Base-by-base conservation (phyloP, 768 basidiomycete species). In the Lactifluus echinatus region DNA sequence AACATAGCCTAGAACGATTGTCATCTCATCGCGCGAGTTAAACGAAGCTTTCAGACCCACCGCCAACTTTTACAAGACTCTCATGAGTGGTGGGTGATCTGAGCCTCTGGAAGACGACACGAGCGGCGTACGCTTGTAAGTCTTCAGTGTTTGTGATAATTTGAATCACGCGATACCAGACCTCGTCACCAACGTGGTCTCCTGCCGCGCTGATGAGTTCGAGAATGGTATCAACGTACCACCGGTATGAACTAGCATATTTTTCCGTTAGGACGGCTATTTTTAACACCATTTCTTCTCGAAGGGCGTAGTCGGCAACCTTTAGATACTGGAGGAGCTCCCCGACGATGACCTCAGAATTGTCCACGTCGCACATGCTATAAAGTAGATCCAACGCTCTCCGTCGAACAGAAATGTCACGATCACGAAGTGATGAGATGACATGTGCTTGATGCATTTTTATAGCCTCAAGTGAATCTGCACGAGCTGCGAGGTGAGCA, bases 121-220 rank as follows among this genome's bases (percentile, higher is more conserved):
- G 86, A 4, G 93, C 92, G 10, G 96, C 96, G 73, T 99, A 99
- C 62, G 89, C 83, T 69, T 99, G 94, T 29, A 99, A 76, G 71
- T 98, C 93, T 69, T 97, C 95, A 23, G 96, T 99, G 68, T 99
- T 99, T 45, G 92, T 97, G 47, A 96, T 91, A 59, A 99, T 97
- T 68, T 97, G 96, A 26, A 99, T 88, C 49, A 99, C 93, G 51
- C 96, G 89, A 71, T 96, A 98, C 96, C 96, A 99, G 33, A 99
- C 96, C 75, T 98, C 96, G 63, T 98, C 95, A 45, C 96, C 96
- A 51, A 99, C 95, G 68, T 99, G 93, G 67, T 99, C 96, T 53
- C 96, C 96, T 11, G 96, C 96, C 39, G 93, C 86, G 67, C 89
- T 91, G 69, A 99, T 95, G 55, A 99, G 82, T 67, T 93, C 87